Conservation (phyloP, 2,329 filamentous ascomycete genomes). For the Colletotrichum sidae region DNA sequence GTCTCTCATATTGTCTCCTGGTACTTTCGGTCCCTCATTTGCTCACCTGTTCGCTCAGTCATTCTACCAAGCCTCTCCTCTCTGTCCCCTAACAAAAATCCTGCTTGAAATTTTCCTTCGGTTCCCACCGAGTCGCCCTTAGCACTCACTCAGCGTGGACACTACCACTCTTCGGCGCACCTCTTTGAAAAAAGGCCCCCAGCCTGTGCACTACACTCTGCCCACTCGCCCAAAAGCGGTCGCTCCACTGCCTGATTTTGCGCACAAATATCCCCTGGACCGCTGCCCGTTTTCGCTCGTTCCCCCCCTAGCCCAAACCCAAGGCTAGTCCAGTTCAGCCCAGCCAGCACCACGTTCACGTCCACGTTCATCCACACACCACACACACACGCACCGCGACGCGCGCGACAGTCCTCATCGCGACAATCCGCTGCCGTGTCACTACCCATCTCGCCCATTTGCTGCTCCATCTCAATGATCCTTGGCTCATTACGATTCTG, state of each 20-base stretch:
- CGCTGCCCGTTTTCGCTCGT: conserved; percentile 31
- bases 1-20: too few species aligned
- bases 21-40: too few species aligned
- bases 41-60: too few species aligned
- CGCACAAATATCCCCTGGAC: conserved; percentile 7
- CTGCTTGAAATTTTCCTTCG: too few species aligned
- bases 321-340: conserved; percentile 12
- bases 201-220: conserved; percentile 1
- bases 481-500: conserved; percentile 51
- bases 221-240: conserved; percentile 24
- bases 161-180: too few species aligned
- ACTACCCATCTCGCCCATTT: conserved; percentile 45
- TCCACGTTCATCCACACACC: conserved; percentile 50
- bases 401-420: conserved; percentile 36
- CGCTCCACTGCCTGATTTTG: conserved; percentile 35
- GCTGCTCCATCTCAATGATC: conserved; percentile 56
- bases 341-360: conserved; percentile 50
- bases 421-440: conserved; percentile 52
- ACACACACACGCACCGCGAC: conserved; percentile 39
- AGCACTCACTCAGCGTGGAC: too few species aligned
- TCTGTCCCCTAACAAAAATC: too few species aligned
- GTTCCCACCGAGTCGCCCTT: too few species aligned
- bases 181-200: not conserved
- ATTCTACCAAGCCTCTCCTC: too few species aligned
- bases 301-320: conserved; percentile 37